Evolutionary conservation across 495 filamentous ascomycete genomes (phyloP), one percentile per base, ranked within the genome.

Genomic region (Xylaria longipes): DNA sequence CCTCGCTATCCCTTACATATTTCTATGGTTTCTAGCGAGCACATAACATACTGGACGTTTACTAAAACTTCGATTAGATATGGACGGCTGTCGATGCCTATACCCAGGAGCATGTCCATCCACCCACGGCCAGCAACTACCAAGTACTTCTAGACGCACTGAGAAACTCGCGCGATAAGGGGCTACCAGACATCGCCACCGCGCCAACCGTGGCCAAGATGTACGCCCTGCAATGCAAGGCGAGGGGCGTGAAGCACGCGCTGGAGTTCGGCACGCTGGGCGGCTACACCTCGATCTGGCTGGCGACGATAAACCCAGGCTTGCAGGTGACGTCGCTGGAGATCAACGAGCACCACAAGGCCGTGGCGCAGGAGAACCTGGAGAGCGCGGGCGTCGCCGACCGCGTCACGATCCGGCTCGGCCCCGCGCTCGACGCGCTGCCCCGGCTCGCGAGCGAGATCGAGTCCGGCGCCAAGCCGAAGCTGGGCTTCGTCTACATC

Each of bases 181-280:
- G 74, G 33, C 74, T 79, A 1, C 77, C 77, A 7, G 66, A 79
- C 72, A 85, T 86, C 72, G 80, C 80, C 9, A 78, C 82, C 60
- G 77, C 82, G 20, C 77, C 82, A 0, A 50, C 66, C 1, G 78
- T 82, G 45, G 85, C 82, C 46, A 82, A 82, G 74, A 83, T 83
- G 77, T 75, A 84, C 46, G 78, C 85, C 25, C 71, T 87, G 22
- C 75, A 79, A 14, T 80, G 79, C 67, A 45, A 48, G 76, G 77
- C 79, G 5, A 66, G 72, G 22, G 67, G 52, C 31, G 81, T 74
- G 61, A 77, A 73, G 65, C 78, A 75, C 39, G 81, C 80, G 14
- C 80, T 87, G 17, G 80, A 85, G 46, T 69, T 83, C 58, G 86
- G 84, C 17, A 85, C 84, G 9, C 71, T 86, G 39, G 86, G 86